These are phyloP conservation scores for Strombidium stylifer DNA, from an alignment of 73 alveolate species.

Conservation along the genomic window DNA sequence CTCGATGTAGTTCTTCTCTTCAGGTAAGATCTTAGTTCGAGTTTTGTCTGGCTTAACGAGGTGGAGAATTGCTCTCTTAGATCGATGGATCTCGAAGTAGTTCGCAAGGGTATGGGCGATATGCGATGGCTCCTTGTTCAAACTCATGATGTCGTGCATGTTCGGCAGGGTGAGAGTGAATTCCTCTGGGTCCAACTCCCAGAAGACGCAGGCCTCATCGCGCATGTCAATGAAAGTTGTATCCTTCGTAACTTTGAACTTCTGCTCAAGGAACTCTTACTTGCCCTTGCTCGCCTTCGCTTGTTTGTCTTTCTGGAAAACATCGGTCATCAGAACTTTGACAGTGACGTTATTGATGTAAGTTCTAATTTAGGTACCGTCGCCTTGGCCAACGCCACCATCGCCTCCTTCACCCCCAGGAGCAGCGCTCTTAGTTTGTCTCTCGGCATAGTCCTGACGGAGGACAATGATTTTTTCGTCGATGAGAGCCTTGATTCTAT, in stretches of 20 bases:
- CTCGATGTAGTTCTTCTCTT: constrained; percentile 12
- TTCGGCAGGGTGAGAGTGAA: constrained; percentile 8
- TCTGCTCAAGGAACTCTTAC: constrained; percentile 26
- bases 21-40: neutral
- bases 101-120: constrained; percentile 23
- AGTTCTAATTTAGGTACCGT: too few species aligned
- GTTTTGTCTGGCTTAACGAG: constrained; percentile 13
- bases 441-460: too few species aligned
- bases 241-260: constrained; percentile 7
- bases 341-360: too few species aligned
- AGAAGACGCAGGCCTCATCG: constrained; percentile 15
- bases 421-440: too few species aligned
- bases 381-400: too few species aligned
- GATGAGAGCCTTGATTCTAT: too few species aligned
- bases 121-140: constrained; percentile 28
- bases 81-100: constrained; percentile 5
- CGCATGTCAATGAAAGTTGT: constrained; percentile 23
- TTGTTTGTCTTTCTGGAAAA: constrained; percentile 15
- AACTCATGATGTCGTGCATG: constrained; percentile 21
- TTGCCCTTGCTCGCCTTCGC: neutral
- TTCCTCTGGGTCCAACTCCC: constrained; percentile 16
- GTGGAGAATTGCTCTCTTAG: constrained; percentile 14
- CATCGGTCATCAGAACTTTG: too few species aligned
- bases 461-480: too few species aligned
- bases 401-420: too few species aligned